Conservation (phyloP, 768 basidiomycete genomes). For the Suillus hirtellus region DNA sequence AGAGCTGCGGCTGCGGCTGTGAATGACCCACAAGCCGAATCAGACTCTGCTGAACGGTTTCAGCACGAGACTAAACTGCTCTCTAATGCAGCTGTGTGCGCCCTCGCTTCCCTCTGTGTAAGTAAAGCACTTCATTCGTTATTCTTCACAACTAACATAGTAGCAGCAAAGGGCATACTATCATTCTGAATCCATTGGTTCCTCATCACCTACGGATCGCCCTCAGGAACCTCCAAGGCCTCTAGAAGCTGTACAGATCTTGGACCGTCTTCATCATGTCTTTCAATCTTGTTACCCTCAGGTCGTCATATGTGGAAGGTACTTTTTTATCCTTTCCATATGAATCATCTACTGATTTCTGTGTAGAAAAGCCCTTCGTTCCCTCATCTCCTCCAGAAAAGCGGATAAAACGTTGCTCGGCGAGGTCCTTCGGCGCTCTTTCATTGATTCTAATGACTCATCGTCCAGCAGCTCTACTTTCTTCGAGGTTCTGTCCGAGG, state of each 20-base stretch:
- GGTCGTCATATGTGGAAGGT: constrained; percentile 34
- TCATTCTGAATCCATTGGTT: constrained; percentile 52
- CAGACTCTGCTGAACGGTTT: constrained; percentile 57
- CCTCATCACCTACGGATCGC: constrained; percentile 65
- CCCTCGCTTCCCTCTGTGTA: constrained; percentile 85
- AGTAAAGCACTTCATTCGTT: constrained; percentile 36
- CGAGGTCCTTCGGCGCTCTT: constrained; percentile 68
- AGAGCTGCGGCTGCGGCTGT: constrained; percentile 56
- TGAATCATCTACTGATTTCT: constrained; percentile 15
- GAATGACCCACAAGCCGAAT: constrained; percentile 54
- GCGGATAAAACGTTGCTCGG: constrained; percentile 57
- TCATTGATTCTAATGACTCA: constrained; percentile 55
- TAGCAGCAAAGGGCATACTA: constrained; percentile 78
- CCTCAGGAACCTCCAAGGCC: constrained; percentile 53
- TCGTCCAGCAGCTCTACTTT: constrained; percentile 63
- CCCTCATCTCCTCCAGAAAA: constrained; percentile 60
- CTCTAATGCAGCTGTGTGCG: constrained; percentile 82
- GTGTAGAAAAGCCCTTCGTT: constrained; percentile 72
- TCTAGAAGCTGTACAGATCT: constrained; percentile 48
- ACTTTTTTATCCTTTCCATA: constrained; percentile 15
- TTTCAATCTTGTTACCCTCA: constrained; percentile 57
- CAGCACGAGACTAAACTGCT: constrained; percentile 69
- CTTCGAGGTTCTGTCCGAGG: constrained; percentile 77
- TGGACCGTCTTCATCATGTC: constrained; percentile 72
- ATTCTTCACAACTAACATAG: constrained; percentile 7